These are phyloP conservation scores for Candida frijolesensis DNA, from an alignment of 1,139 yeast species.

Conservation along the genomic window DNA sequence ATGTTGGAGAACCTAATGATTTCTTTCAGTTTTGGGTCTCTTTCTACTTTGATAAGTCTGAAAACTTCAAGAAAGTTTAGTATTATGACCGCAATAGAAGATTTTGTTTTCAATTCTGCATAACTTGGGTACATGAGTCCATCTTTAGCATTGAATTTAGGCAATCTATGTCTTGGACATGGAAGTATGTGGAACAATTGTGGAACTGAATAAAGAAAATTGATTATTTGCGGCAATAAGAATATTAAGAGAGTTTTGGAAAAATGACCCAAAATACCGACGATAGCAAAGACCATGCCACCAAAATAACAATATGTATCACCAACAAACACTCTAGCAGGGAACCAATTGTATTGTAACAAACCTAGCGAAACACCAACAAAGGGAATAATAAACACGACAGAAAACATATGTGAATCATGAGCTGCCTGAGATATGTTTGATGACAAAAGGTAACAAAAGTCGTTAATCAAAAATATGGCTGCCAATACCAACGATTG, in stretches of 20 bases:
- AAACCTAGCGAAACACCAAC: constrained; percentile 82
- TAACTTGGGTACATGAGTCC: constrained; percentile 75
- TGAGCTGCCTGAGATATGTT: constrained; percentile 57
- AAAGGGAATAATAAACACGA: constrained; percentile 80
- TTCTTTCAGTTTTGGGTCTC: constrained; percentile 32
- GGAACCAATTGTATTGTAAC: constrained; percentile 82
- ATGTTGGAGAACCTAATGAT: constrained; percentile 68
- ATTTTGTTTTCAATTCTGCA: constrained; percentile 28
- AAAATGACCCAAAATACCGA: constrained; percentile 94
- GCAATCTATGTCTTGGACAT: constrained; percentile 95
- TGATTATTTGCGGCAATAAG: constrained; percentile 87
- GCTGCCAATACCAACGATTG: constrained; percentile 81
- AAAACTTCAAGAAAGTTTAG: constrained; percentile 42
- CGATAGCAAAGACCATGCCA: constrained; percentile 98
- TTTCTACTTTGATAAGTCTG: constrained; percentile 50
- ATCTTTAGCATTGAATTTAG: constrained; percentile 65
- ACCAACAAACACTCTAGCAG: constrained; percentile 93
- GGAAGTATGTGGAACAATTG: constrained; percentile 85
- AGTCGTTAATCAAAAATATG: constrained; percentile 74
- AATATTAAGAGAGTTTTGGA: constrained; percentile 87
- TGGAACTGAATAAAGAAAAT: constrained; percentile 86
- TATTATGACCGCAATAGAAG: constrained; percentile 25
- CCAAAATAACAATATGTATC: constrained; percentile 97
- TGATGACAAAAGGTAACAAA: constrained; percentile 58
- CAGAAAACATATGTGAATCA: constrained; percentile 82